phyloP scores from a whole-genome alignment of 306 rosid genomes.

The Vigna mungo region DNA sequence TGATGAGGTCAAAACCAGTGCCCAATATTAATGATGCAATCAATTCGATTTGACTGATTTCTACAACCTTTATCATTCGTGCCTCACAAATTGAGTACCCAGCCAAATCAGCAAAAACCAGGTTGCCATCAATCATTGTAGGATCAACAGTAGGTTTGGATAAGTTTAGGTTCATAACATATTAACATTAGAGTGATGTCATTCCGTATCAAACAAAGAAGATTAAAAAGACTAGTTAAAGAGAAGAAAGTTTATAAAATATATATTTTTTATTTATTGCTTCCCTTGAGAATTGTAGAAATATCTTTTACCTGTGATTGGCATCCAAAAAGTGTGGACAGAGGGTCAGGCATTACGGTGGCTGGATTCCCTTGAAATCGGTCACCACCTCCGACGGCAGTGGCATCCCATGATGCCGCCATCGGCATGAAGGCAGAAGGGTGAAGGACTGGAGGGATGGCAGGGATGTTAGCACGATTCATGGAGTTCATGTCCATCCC shows the following conservation, averaged over 20 bases:
- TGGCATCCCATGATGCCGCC: conserved; percentile 70
- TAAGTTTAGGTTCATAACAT: background rate
- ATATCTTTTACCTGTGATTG: conserved; percentile 71
- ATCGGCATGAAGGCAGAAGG: conserved; percentile 78
- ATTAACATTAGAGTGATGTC: background rate
- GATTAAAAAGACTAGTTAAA: no score
- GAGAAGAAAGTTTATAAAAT: no score
- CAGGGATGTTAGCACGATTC: conserved; percentile 57
- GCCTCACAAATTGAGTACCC: conserved; percentile 5
- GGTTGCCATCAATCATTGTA: conserved; percentile 14
- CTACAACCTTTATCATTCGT: conserved; percentile 14
- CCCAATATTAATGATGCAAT: conserved; percentile 15
- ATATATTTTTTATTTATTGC: background rate
- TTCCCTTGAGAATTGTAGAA: background rate
- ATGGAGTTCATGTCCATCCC: conserved; percentile 68
- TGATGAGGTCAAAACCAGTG: background rate
- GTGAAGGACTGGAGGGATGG: conserved; percentile 68
- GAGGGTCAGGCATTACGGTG: conserved; percentile 56
- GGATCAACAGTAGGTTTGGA: background rate
- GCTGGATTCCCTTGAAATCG: conserved; percentile 54
- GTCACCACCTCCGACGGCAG: conserved; percentile 11
- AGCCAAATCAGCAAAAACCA: background rate
- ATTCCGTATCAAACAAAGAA: no score
- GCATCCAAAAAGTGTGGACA: conserved; percentile 70
- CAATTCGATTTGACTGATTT: conserved; percentile 30